Conservation (phyloP, 1,284 basidiomycete genomes). For the Termitomyces sp. region DNA sequence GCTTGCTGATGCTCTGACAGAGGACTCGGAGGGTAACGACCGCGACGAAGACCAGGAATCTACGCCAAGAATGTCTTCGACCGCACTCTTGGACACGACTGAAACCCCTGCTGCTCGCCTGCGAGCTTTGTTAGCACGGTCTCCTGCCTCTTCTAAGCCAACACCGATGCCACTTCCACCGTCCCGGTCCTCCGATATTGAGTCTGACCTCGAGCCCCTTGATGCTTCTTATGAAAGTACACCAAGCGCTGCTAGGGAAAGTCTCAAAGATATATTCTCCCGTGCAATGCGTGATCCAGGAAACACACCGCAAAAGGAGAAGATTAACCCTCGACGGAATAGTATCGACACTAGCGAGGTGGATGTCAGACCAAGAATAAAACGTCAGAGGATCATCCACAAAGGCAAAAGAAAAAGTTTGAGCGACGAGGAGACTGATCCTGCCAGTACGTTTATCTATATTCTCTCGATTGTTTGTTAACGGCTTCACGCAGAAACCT, state of each 20-base stretch:
- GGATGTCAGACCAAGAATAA: conserved; percentile 47
- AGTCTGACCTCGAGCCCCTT: conserved; percentile 56
- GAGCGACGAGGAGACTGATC: conserved; percentile 62
- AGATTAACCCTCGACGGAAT: conserved; percentile 35
- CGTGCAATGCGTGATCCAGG: conserved; percentile 56
- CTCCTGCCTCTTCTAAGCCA: conserved; percentile 23
- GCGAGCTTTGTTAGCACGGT: conserved; percentile 48
- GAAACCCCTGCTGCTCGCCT: conserved; percentile 37
- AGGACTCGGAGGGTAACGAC: conserved; percentile 32
- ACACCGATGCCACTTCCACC: conserved; percentile 27
- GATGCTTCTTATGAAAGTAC: conserved; percentile 32
- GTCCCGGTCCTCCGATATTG: conserved; percentile 43
- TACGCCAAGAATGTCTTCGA: conserved; percentile 39
- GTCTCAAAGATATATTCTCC: conserved; percentile 58
- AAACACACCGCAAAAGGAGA: conserved; percentile 51
- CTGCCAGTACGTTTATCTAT: conserved; percentile 39
- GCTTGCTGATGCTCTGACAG: conserved; percentile 18
- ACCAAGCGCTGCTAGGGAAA: conserved; percentile 50
- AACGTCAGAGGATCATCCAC: conserved; percentile 36
- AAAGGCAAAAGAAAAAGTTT: conserved; percentile 53
- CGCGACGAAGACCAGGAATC: conserved; percentile 44
- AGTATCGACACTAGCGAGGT: conserved; percentile 60
- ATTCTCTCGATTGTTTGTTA: conserved; percentile 10
- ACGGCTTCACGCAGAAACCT: conserved; percentile 23
- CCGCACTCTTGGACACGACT: conserved; percentile 22